A percentile compares a stretch with the other conserved stretches of the same genome.
These are phyloP conservation scores for Rhizopus arrhizus DNA, from an alignment of 371 early-diverging fungal genomes.

Conservation along the genomic window DNA sequence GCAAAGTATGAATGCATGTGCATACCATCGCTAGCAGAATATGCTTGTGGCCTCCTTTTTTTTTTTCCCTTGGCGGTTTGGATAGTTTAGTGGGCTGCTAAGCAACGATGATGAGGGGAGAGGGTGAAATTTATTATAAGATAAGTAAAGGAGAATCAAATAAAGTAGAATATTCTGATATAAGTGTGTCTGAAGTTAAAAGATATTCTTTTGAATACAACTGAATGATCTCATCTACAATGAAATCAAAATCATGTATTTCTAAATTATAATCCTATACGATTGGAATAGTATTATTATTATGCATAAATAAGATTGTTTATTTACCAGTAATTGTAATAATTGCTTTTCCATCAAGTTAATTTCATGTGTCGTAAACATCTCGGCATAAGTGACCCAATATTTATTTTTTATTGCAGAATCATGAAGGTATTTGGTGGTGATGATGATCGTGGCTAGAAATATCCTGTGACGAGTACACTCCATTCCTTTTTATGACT, in stretches of 20 bases:
- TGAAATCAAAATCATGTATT: slow-evolving; percentile 15
- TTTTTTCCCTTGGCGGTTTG: no score
- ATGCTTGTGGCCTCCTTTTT: no score
- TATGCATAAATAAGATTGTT: not conserved
- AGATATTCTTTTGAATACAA: slow-evolving; percentile 4
- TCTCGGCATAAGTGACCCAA: slow-evolving; percentile 70
- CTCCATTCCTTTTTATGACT: slow-evolving; percentile 58
- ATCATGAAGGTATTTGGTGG: slow-evolving; percentile 73
- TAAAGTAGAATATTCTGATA: not conserved
- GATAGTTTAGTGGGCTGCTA: no score
- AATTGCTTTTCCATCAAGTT: slow-evolving; percentile 84
- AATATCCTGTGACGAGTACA: slow-evolving; percentile 81
- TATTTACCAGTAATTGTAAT: slow-evolving; percentile 60
- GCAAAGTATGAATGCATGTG: no score
- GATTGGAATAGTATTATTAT: not conserved
- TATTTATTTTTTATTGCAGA: slow-evolving; percentile 76
- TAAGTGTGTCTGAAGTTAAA: not conserved
- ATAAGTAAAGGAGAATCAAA: not conserved
- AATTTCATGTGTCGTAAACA: slow-evolving; percentile 74
- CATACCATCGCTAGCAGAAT: no score
- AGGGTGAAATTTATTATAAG: not conserved
- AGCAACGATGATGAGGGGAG: no score
- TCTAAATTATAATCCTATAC: slow-evolving; percentile 24
- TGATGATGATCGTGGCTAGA: slow-evolving; percentile 72
- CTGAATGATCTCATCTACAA: slow-evolving; percentile 10